Evolutionary conservation across 257 asterid species (phyloP).

Genomic region (Nicotiana otophora): DNA sequence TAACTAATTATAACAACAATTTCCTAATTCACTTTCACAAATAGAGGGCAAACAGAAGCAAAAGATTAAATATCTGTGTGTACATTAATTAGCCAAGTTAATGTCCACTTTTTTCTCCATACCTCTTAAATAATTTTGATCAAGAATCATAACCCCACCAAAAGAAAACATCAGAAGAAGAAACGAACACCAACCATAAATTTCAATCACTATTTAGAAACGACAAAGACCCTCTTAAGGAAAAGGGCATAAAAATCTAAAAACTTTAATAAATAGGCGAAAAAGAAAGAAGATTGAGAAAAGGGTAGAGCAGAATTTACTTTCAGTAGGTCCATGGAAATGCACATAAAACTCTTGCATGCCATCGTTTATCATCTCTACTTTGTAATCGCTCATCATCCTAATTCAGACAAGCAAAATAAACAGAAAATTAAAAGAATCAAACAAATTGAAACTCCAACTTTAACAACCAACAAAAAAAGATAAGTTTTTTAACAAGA

Average conservation of each 20-base stretch:
- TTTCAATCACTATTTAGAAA: not conserved
- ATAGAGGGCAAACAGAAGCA: not conserved
- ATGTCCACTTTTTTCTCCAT: not conserved
- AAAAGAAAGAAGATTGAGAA: conserved; percentile 21
- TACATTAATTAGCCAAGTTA: not conserved
- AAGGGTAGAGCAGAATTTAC: conserved; percentile 36
- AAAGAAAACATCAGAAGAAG: not conserved
- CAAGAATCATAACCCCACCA: not conserved
- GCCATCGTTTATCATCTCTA: conserved; percentile 90
- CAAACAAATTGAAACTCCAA: not conserved
- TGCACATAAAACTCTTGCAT: conserved; percentile 88
- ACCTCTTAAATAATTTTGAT: not conserved
- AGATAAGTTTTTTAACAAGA: not conserved
- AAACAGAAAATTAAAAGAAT: not conserved
- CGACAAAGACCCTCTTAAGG: conserved; percentile 23
- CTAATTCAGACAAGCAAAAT: conserved; percentile 29
- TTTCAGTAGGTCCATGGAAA: conserved; percentile 83
- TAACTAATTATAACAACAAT: not conserved
- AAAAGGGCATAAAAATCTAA: not conserved
- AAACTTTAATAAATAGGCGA: not conserved
- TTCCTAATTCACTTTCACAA: not conserved
- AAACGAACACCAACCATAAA: not conserved
- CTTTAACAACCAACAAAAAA: conserved; percentile 9
- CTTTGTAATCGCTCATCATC: conserved; percentile 99
- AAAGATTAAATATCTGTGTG: not conserved